Percentiles rank a stretch among this genome's conserved stretches.
Evolutionary conservation across 352 stramenopile species (phyloP).

Genomic region (Phytophthora capsici): DNA sequence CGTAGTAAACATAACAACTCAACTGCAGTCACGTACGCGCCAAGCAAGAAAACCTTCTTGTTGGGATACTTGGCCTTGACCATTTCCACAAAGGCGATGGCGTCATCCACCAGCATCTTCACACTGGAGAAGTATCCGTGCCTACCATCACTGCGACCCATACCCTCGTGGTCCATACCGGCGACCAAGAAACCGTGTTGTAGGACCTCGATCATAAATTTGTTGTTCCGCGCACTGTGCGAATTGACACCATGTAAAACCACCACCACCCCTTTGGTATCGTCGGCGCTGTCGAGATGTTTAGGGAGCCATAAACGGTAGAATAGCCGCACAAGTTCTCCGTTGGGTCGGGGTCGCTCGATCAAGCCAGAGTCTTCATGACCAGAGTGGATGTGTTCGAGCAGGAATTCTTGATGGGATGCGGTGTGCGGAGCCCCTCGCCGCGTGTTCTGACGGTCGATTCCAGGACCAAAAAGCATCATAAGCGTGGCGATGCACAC

Average conservation of each 20-base stretch:
- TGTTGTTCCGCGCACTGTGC: conserved; percentile 80
- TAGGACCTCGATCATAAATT: conserved; percentile 76
- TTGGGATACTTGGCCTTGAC: conserved; percentile 66
- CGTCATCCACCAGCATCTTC: conserved; percentile 65
- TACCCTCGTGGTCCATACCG: conserved; percentile 73
- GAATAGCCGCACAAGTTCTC: conserved; percentile 60
- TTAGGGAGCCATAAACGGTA: conserved; percentile 76
- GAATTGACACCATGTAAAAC: conserved; percentile 82
- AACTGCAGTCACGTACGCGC: conserved; percentile 48
- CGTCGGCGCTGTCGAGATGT: conserved; percentile 36
- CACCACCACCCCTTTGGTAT: conserved; percentile 64
- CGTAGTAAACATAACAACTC: not conserved
- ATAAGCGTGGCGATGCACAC: conserved; percentile 33
- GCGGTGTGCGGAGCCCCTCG: conserved; percentile 43
- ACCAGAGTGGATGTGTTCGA: conserved; percentile 48
- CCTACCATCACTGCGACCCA: conserved; percentile 75
- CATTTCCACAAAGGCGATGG: conserved; percentile 64
- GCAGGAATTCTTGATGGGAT: conserved; percentile 62
- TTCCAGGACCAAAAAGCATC: conserved; percentile 61
- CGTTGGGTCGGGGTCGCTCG: conserved; percentile 42
- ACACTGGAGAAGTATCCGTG: conserved; percentile 81
- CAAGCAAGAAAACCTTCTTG: conserved; percentile 76
- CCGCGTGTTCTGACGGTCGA: conserved; percentile 57
- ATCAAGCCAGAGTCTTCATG: conserved; percentile 63
- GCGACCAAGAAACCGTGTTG: conserved; percentile 69